Evolutionary conservation across 2,329 filamentous ascomycete species (phyloP), one percentile per base, ranked within the genome.

Genomic region (Verticillium dahliae): DNA sequence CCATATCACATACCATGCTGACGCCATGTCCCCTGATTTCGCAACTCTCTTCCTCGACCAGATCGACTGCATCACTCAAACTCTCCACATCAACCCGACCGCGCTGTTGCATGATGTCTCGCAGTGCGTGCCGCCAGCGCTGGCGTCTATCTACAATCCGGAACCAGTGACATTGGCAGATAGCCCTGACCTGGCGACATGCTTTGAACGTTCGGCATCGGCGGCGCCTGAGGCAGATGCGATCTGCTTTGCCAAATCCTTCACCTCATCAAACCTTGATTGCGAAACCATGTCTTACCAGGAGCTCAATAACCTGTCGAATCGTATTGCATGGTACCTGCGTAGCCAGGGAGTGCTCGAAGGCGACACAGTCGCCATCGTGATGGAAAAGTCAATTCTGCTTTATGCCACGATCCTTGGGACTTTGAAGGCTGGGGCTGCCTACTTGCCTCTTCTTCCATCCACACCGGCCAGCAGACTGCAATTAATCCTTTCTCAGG

Each of bases 381-480:
- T 89, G 56, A 88, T 96, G 83, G 85, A 93, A 27, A 96, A 95
- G 70, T 93, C 88, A 0, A 72, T 86, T 1, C 73, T 86, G 33
- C 75, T 96, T 0, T 96, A 96, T 69, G 79, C 87, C 34, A 81
- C 86, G 0, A 90, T 96, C 33, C 78, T 97, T 35, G 92, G 86
- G 1, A 82, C 88, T 27, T 73, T 91, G 37, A 96, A 96, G 69
- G 78, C 85, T 5, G 91, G 91, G 9, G 88, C 87, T 68, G 91
- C 87, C 7, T 95, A 96, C 69, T 75, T 96, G n/a, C 91, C 92
- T 0, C 79, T 96, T 4, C 80, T 91, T 1, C 89, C 90, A 1
- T 85, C 83, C n/a, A 90, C 88, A 0, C 91, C 92, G 0, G 27
- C 69, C 1, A 80, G 85, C 10, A 81, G 90, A 58, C 76, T 90